Conservation (phyloP, 768 basidiomycete species). For the Amylocystis lapponica region DNA sequence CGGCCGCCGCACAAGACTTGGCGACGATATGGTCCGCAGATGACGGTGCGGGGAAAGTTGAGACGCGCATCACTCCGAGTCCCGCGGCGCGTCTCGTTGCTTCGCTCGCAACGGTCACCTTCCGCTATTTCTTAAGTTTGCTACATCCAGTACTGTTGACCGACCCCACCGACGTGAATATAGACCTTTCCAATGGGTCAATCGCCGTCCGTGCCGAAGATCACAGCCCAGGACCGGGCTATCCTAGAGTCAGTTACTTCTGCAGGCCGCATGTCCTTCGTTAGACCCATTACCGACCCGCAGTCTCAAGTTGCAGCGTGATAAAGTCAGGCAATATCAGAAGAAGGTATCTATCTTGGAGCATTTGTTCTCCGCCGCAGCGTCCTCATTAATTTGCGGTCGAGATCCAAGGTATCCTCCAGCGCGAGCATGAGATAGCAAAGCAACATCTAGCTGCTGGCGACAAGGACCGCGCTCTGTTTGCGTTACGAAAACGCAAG, state of each 20-base stretch:
- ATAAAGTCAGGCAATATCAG: conserved; percentile 95
- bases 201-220: conserved; percentile 74
- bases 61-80: too few species aligned
- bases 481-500: conserved; percentile 85
- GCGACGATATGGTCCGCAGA: too few species aligned
- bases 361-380: background rate
- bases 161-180: too few species aligned
- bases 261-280: conserved; percentile 7
- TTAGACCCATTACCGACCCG: conserved; percentile 17
- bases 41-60: too few species aligned
- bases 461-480: conserved; percentile 80
- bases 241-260: conserved; percentile 78
- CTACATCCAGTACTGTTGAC: too few species aligned
- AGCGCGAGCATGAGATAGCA: conserved; percentile 87
- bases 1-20: too few species aligned
- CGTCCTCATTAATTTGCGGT: background rate
- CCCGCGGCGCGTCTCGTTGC: too few species aligned
- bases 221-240: conserved; percentile 90
- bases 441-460: conserved; percentile 74
- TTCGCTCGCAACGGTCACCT: too few species aligned
- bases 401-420: conserved; percentile 82
- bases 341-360: conserved; percentile 56
- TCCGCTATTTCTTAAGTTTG: too few species aligned
- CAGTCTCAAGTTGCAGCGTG: conserved; percentile 93
- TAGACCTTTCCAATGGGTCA: conserved; percentile 69